Percentiles rank a stretch among this genome's conserved stretches.
phyloP scores from a whole-genome alignment of 305 asterid genomes.

The Rubia tinctorum region DNA sequence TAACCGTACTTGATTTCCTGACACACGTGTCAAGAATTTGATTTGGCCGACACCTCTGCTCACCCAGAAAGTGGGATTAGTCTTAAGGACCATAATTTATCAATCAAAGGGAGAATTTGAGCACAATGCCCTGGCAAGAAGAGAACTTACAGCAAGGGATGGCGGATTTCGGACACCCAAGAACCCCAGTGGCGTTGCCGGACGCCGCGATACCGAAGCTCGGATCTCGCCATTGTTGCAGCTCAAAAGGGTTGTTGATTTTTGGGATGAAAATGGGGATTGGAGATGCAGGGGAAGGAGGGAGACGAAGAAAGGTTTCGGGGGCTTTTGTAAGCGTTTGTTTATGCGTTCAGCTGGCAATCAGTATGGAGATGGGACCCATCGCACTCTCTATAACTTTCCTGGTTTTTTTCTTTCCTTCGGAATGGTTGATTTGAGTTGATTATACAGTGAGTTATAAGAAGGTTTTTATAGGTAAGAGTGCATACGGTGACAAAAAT shows the following conservation, averaged over 20 bases:
- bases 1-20: no score
- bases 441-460: no score
- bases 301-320: constrained; percentile 7
- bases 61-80: no score
- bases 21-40: no score
- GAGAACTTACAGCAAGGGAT: constrained; percentile 55
- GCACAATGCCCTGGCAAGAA: no score
- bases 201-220: constrained; percentile 87
- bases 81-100: no score
- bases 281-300: not conserved
- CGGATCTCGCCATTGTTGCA: constrained; percentile 54
- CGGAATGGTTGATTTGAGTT: not conserved
- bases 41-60: no score
- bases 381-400: constrained; percentile 31
- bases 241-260: not conserved
- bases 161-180: constrained; percentile 96
- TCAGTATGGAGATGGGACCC: constrained; percentile 44
- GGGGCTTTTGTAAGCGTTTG: constrained; percentile 44
- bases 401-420: constrained; percentile 14
- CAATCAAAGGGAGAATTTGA: no score
- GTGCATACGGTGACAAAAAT: no score
- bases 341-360: constrained; percentile 54
- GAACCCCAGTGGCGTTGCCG: constrained; percentile 98
- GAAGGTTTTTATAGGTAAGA: no score
- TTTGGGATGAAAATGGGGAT: constrained; percentile 17